These are phyloP conservation scores for Trichosphaerium sp. DNA, from an alignment of 78 protist species.

Conservation along the genomic window DNA sequence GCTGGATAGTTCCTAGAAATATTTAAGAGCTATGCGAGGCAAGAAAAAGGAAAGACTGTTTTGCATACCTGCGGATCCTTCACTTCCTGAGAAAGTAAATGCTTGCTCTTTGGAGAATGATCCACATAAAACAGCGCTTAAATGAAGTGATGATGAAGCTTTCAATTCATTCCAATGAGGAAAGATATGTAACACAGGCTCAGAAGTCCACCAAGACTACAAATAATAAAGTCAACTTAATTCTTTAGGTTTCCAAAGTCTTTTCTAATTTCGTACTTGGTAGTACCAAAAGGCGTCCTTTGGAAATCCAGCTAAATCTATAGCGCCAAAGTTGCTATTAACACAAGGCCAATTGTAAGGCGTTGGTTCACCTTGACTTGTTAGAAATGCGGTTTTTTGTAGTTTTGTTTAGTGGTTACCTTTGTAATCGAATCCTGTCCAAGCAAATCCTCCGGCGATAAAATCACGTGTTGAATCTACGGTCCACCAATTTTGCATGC, in stretches of 20 bases:
- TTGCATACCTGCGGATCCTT: background rate
- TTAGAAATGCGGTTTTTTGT: background rate
- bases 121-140: background rate
- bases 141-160: background rate
- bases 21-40: too few relatives aligned
- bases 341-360: background rate
- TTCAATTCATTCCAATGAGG: background rate
- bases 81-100: background rate
- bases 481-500: too few relatives aligned
- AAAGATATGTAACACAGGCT: background rate
- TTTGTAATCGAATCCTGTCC: constrained; percentile 2
- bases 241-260: too few relatives aligned
- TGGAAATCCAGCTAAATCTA: constrained; percentile 1
- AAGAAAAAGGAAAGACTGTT: too few relatives aligned
- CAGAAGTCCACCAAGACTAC: background rate
- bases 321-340: constrained; percentile 2
- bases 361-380: constrained; percentile 1
- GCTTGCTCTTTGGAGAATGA: background rate
- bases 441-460: background rate
- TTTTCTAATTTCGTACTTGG: too few relatives aligned
- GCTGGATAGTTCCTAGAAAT: too few relatives aligned
- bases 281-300: constrained; percentile 4
- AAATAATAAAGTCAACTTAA: too few relatives aligned
- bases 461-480: background rate
- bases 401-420: background rate